Conservation (phyloP, 2,329 filamentous ascomycete genomes). For the Monosporascus sp. region DNA sequence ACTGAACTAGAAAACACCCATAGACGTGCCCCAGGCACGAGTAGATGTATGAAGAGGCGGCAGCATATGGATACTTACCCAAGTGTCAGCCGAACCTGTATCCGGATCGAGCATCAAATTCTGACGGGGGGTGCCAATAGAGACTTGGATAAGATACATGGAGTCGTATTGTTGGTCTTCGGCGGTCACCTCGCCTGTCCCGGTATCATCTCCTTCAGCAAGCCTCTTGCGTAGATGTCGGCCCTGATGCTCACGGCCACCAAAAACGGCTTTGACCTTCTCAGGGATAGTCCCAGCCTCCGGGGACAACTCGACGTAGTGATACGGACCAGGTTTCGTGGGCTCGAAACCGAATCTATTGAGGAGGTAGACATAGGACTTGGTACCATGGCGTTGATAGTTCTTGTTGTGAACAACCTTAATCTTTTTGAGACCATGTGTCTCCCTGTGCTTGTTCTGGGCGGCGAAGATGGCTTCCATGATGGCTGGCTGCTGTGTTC, state of each 20-base stretch:
- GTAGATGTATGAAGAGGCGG: neutral
- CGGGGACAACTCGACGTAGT: constrained; percentile 40
- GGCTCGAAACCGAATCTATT: constrained; percentile 60
- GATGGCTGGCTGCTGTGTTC: constrained; percentile 4
- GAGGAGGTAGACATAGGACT: constrained; percentile 58
- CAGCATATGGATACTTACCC: constrained; percentile 40
- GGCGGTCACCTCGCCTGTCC: constrained; percentile 47
- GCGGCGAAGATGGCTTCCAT: constrained; percentile 31
- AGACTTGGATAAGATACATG: constrained; percentile 55
- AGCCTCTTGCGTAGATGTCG: constrained; percentile 45
- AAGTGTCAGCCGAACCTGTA: constrained; percentile 65
- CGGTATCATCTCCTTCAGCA: constrained; percentile 20
- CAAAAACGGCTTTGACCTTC: constrained; percentile 38
- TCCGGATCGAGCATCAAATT: constrained; percentile 61
- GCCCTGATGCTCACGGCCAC: constrained; percentile 42
- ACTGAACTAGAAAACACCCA: no score
- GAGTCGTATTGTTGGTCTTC: constrained; percentile 65
- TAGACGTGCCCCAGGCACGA: no score
- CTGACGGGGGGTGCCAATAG: constrained; percentile 61
- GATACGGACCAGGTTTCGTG: constrained; percentile 58
- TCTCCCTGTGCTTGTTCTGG: constrained; percentile 31
- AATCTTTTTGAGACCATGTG: constrained; percentile 39
- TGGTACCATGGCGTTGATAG: constrained; percentile 54
- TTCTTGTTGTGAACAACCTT: constrained; percentile 51
- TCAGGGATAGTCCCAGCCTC: constrained; percentile 40